Base-by-base conservation (phyloP, 305 asterid genomes). In the Solanum hybrid region DNA sequence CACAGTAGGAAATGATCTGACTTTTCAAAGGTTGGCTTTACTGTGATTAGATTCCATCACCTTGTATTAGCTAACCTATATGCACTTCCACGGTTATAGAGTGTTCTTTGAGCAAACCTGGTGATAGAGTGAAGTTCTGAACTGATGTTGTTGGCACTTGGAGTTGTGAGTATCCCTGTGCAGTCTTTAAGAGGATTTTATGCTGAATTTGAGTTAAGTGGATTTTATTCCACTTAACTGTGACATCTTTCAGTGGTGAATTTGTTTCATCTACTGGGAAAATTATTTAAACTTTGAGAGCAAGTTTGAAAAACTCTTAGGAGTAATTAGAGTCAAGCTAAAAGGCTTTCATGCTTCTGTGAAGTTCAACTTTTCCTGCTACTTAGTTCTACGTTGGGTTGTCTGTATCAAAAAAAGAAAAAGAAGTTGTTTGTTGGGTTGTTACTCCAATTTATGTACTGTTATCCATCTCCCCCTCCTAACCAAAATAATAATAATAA, bases 1-100 rank as follows among this genome's bases (percentile, higher is more conserved):
- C 57, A n/a, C 89, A 27, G 70, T 79, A 24, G 41, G 90, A 45
- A 89, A 79, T 89, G 89, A 45, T 86, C 79, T 37, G 88, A 45
- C 75, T 29, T 45, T 20, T 57, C 88, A 29, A 57, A 45, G 32
- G 87, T 83, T 83, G 88, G 88, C 17, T 45, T 45, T 83, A 83
- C 75, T 45, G 75, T 22, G 17, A 83, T 83, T 45, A 45, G 39
- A 83, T 45, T 20, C 26, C 41, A 29, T 84, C 88, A 29, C 34
- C 31, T 85, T 85, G 76, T 57, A 57, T 32, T 85, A 85, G n/a
- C 77, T 85, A 33, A 57, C 45, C 77, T 32, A 32, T 57, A 85
- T 31, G 78, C 68, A 85, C 76, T 32, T 85, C 77, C 77, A 85
- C 5, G 45, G 88, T 85, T 61, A 57, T 57, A 51, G 88, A 85